phyloP scores from a whole-genome alignment of 2,329 filamentous ascomycete species.

The Colletotrichum sp. region DNA sequence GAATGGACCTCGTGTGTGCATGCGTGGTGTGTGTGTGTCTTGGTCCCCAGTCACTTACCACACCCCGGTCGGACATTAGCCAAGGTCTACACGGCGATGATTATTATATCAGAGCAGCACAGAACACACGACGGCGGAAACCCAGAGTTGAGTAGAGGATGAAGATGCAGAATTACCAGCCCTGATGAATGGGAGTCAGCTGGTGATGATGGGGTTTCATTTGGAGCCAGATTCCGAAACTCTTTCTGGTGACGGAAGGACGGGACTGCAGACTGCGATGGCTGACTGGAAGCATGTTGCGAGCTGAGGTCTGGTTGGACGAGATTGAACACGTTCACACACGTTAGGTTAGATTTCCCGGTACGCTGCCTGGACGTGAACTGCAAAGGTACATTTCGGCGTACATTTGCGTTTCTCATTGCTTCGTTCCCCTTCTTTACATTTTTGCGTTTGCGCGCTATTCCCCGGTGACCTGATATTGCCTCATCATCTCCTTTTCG shows the following conservation, averaged over 20 bases:
- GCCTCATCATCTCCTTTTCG: neutral
- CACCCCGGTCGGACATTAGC: slow-evolving; percentile 9
- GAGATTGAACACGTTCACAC: slow-evolving; percentile 1
- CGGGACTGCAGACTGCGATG: neutral
- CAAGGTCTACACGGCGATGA: neutral
- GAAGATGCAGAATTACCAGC: neutral
- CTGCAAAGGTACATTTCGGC: neutral
- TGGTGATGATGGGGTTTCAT: slow-evolving; percentile 10
- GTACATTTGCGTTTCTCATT: neutral
- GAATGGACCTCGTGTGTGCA: neutral
- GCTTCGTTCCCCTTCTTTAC: neutral
- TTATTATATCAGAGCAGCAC: slow-evolving; percentile 9
- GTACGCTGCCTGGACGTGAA: neutral
- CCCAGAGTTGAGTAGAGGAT: neutral
- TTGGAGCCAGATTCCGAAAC: slow-evolving; percentile 17
- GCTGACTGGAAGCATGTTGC: neutral
- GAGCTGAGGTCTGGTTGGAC: slow-evolving; percentile 2
- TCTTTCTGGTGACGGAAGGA: neutral
- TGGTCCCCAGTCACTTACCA: neutral
- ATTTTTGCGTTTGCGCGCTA: neutral
- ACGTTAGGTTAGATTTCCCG: neutral
- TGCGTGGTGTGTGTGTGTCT: neutral
- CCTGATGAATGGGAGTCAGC: neutral
- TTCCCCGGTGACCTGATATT: neutral
- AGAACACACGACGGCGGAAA: neutral